phyloP scores from a whole-genome alignment of 2,329 filamentous ascomycete genomes.

The Paracorniculantispora psalliotae region DNA sequence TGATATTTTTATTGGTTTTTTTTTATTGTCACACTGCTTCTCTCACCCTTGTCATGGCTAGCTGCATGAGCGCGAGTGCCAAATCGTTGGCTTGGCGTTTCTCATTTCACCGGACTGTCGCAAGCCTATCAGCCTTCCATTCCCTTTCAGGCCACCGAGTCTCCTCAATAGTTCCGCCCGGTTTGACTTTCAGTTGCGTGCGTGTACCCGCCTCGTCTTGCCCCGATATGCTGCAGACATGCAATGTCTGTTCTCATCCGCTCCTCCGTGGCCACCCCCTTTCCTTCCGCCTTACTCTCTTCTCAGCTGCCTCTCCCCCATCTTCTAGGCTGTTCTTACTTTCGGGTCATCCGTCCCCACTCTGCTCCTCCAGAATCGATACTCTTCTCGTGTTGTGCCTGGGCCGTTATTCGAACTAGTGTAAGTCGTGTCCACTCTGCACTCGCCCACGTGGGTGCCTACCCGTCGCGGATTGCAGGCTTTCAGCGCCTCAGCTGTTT shows the following conservation, averaged over 20 bases:
- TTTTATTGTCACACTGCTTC: background rate
- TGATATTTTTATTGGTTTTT: background rate
- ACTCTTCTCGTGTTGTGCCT: background rate
- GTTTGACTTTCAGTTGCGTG: slow-evolving; percentile 2
- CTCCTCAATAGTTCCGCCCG: background rate
- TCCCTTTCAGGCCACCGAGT: slow-evolving; percentile 9
- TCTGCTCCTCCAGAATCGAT: background rate
- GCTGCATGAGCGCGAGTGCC: background rate
- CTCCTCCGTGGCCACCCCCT: background rate
- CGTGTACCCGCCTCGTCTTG: background rate
- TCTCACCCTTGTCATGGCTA: background rate
- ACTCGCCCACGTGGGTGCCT: slow-evolving; percentile 8
- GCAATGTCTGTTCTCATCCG: background rate
- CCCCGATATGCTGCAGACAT: background rate
- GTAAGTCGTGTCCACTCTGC: background rate
- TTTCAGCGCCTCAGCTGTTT: background rate
- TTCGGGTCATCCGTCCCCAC: background rate
- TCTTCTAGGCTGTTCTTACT: background rate
- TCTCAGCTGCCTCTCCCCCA: background rate
- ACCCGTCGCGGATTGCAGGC: slow-evolving; percentile 7
- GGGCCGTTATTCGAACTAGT: background rate
- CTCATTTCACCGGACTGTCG: too few relatives aligned
- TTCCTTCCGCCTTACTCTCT: background rate
- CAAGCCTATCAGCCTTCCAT: too few relatives aligned
- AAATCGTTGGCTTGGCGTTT: background rate